Conservation (phyloP, 306 rosid species). For the Rosa chinensis region DNA sequence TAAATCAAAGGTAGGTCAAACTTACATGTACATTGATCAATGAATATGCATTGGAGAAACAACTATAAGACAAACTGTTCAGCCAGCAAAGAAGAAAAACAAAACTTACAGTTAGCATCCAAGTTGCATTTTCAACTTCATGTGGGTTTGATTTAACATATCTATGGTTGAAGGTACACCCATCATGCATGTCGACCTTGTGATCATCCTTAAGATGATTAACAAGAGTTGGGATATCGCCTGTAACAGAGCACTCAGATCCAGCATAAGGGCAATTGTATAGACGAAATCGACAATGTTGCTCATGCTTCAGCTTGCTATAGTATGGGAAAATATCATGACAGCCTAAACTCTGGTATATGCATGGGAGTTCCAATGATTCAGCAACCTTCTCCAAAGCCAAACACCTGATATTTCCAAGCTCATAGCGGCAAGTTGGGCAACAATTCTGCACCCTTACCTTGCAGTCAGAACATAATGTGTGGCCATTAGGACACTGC, state of each 20-base stretch:
- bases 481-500: conserved; percentile 99
- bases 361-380: conserved; percentile 86
- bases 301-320: conserved; percentile 81
- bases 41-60: not conserved
- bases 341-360: conserved; percentile 79
- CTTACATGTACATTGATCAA: not conserved
- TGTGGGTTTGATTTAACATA: conserved; percentile 87
- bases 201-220: conserved; percentile 83
- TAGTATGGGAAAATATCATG: conserved; percentile 76
- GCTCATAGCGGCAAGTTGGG: conserved; percentile 83
- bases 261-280: conserved; percentile 92
- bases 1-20: conserved; percentile 14
- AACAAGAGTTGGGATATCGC: conserved; percentile 79
- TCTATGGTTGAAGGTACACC: conserved; percentile 88
- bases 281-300: conserved; percentile 77
- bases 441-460: conserved; percentile 72
- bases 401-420: conserved; percentile 85
- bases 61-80: not conserved
- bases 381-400: conserved; percentile 95
- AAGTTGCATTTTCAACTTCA: conserved; percentile 93
- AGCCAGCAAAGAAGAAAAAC: not conserved
- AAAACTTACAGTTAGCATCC: conserved; percentile 90
- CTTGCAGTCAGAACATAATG: conserved; percentile 84
- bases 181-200: conserved; percentile 93
- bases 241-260: conserved; percentile 80